Evolutionary conservation across 129 eudicot species (phyloP).

Genomic region (Smallanthus sonchifolius): DNA sequence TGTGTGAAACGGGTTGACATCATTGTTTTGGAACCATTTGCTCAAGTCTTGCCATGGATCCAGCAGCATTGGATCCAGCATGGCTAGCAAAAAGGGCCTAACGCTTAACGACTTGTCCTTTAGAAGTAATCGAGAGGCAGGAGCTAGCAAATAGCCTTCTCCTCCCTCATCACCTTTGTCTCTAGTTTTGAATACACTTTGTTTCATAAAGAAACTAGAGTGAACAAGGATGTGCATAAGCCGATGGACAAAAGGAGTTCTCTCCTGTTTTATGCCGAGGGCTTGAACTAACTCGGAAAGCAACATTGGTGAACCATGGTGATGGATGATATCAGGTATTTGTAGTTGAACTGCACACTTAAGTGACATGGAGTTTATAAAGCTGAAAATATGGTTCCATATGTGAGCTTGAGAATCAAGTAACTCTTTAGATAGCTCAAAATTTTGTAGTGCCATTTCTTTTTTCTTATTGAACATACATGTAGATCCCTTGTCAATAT

Average conservation of each 20-base stretch:
- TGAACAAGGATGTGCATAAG: background rate
- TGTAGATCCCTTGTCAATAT: too few species aligned
- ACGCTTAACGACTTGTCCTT: background rate
- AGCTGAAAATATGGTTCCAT: background rate
- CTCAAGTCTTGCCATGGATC: background rate
- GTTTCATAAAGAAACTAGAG: conserved; percentile 1
- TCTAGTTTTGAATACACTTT: background rate
- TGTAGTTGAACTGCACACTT: background rate
- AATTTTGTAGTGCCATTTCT: background rate
- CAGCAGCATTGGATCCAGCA: background rate
- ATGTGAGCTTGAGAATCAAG: conserved; percentile 2
- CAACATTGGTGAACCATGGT: background rate
- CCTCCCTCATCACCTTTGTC: background rate
- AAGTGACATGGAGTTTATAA: conserved; percentile 3
- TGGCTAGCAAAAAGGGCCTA: background rate
- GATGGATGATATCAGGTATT: background rate
- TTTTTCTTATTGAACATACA: too few species aligned
- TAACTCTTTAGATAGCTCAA: background rate
- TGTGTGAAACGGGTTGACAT: background rate
- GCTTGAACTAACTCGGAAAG: background rate
- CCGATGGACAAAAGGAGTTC: background rate
- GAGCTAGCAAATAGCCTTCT: background rate
- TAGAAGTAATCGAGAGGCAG: background rate
- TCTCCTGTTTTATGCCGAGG: background rate
- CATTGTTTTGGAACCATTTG: background rate